A percentile compares a stretch with the other conserved stretches of the same genome.
Conservation (phyloP, 1,139 yeast genomes). For the Zygosaccharomyces sapae region DNA sequence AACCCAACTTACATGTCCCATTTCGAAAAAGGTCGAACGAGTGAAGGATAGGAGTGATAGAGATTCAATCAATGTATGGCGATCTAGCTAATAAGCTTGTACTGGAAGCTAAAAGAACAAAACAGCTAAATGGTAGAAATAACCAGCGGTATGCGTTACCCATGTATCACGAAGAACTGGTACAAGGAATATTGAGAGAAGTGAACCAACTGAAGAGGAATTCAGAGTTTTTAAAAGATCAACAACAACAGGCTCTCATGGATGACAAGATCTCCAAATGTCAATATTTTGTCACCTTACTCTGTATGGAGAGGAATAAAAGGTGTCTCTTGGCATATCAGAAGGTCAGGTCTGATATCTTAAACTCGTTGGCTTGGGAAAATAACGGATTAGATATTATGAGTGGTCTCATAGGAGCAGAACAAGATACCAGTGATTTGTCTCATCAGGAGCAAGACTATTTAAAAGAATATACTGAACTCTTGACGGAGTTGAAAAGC, state of each 20-base stretch:
- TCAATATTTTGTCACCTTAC: slow-evolving; percentile 73
- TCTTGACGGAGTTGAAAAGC: slow-evolving; percentile 73
- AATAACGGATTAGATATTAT: slow-evolving; percentile 33
- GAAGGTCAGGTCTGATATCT: slow-evolving; percentile 59
- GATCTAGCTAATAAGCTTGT: slow-evolving; percentile 78
- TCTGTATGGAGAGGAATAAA: slow-evolving; percentile 82
- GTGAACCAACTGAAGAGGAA: slow-evolving; percentile 53
- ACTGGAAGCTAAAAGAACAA: slow-evolving; percentile 77
- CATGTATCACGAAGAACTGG: slow-evolving; percentile 68
- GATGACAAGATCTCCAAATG: slow-evolving; percentile 55
- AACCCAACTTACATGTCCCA: background rate
- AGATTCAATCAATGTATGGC: slow-evolving; percentile 58
- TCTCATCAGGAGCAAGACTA: slow-evolving; percentile 82
- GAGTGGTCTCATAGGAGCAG: slow-evolving; percentile 24
- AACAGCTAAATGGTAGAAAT: slow-evolving; percentile 43
- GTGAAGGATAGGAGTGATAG: slow-evolving; percentile 29
- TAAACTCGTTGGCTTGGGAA: slow-evolving; percentile 72
- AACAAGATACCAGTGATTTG: slow-evolving; percentile 43
- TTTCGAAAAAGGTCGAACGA: background rate
- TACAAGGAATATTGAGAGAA: slow-evolving; percentile 55
- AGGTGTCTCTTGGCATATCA: slow-evolving; percentile 85
- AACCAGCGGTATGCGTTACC: slow-evolving; percentile 46
- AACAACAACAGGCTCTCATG: slow-evolving; percentile 31
- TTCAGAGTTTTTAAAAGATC: slow-evolving; percentile 34
- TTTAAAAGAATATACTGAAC: slow-evolving; percentile 62